Evolutionary conservation across 441 rosid species (phyloP).

Genomic region (Brassica hybrid): DNA sequence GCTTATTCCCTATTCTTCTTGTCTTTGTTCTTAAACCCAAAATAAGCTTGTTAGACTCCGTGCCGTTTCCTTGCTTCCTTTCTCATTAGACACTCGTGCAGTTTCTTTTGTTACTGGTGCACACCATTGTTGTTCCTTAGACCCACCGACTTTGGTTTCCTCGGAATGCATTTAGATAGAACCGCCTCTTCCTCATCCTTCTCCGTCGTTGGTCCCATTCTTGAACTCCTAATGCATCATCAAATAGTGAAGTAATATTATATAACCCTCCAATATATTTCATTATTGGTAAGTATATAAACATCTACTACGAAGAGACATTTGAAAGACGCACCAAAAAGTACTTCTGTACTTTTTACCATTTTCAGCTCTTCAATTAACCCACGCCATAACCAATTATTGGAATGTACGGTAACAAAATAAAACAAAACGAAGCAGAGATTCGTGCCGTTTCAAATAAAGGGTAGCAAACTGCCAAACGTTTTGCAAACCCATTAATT

Average conservation of each 20-base stretch:
- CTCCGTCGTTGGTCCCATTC: slow-evolving; percentile 51
- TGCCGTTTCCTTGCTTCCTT: slow-evolving; percentile 37
- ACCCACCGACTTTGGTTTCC: slow-evolving; percentile 51
- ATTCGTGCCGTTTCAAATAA: slow-evolving; percentile 31
- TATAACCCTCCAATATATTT: neutral
- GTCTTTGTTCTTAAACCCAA: slow-evolving; percentile 17
- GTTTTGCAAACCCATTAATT: slow-evolving; percentile 3
- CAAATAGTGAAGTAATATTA: slow-evolving; percentile 1
- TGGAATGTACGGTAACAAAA: slow-evolving; percentile 22
- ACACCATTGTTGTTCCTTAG: slow-evolving; percentile 47
- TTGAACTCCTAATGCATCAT: slow-evolving; percentile 52
- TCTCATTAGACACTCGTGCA: slow-evolving; percentile 27
- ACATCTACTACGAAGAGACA: slow-evolving; percentile 6
- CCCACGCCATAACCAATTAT: slow-evolving; percentile 36
- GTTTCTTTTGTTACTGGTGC: slow-evolving; percentile 30
- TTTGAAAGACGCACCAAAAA: slow-evolving; percentile 27
- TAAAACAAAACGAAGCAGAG: slow-evolving; percentile 5
- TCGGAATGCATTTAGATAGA: slow-evolving; percentile 65
- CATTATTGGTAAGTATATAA: neutral
- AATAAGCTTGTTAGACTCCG: slow-evolving; percentile 30
- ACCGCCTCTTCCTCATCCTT: slow-evolving; percentile 50
- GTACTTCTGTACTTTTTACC: slow-evolving; percentile 31
- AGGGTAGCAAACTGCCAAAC: neutral
- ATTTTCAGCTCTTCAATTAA: slow-evolving; percentile 37
- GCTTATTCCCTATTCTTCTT: slow-evolving; percentile 35